Evolutionary conservation across 2,329 filamentous ascomycete genomes (phyloP).

Genomic region (Zalaria obscura): DNA sequence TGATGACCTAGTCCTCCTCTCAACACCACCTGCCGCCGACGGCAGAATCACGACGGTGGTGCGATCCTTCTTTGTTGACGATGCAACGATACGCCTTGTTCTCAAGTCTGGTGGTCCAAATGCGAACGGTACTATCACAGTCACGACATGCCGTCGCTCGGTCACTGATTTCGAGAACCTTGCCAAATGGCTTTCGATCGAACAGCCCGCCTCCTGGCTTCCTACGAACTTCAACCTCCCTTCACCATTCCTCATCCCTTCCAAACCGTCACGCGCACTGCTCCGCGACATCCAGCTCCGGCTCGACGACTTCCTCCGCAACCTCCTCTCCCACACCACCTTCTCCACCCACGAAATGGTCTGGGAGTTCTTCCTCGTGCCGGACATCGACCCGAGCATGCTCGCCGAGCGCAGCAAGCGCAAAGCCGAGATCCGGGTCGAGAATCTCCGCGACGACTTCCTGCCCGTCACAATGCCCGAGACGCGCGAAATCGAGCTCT

Average conservation of each 20-base stretch:
- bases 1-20: constrained; percentile 80
- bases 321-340: constrained; percentile 75
- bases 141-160: constrained; percentile 85
- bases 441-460: constrained; percentile 80
- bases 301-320: constrained; percentile 77
- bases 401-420: constrained; percentile 77
- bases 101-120: constrained; percentile 86
- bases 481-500: constrained; percentile 79
- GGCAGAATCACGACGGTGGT: constrained; percentile 85
- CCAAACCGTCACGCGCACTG: constrained; percentile 75
- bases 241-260: constrained; percentile 85
- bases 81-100: constrained; percentile 82
- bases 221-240: constrained; percentile 64
- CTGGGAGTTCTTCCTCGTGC: constrained; percentile 97
- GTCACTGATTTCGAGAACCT: constrained; percentile 85
- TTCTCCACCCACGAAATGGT: constrained; percentile 94
- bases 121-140: constrained; percentile 69
- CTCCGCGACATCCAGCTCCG: constrained; percentile 77
- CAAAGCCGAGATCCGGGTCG: constrained; percentile 69
- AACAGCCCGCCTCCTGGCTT: constrained; percentile 93
- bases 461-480: constrained; percentile 62
- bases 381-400: constrained; percentile 79
- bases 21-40: constrained; percentile 55
- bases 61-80: constrained; percentile 91
- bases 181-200: constrained; percentile 65